These are phyloP conservation scores for Phytophthora niederhauseri DNA, from an alignment of 352 stramenopile genomes.

Conservation along the genomic window DNA sequence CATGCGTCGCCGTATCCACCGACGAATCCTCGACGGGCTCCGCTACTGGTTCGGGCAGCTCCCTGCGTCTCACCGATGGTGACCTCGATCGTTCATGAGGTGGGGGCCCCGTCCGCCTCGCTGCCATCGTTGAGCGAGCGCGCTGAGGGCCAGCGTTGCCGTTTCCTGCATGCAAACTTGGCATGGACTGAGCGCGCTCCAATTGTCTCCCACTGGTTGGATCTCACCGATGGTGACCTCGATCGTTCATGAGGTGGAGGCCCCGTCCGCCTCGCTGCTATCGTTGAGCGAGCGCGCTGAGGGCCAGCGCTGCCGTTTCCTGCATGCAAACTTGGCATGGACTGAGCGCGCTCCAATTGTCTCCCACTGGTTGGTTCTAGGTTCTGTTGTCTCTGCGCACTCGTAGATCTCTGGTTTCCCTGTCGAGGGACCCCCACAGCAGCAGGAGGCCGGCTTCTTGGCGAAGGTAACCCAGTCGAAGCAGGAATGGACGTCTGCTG, in stretches of 20 bases:
- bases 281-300: constrained; percentile 1
- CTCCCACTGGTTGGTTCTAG: constrained; percentile 1
- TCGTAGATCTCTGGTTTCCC: neutral
- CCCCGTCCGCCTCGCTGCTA: constrained; percentile 6
- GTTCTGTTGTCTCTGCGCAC: constrained; percentile 6
- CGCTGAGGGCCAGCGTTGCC: neutral
- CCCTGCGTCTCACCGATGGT: neutral
- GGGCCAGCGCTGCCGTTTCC: neutral
- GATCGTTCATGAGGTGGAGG: constrained; percentile 2
- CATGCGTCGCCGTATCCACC: neutral
- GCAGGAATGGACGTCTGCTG: neutral
- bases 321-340: constrained; percentile 6
- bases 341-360: constrained; percentile 4
- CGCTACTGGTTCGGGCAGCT: neutral
- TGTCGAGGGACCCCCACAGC: neutral
- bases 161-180: neutral
- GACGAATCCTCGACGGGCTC: neutral
- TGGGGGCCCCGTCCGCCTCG: neutral
- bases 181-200: constrained; percentile 7
- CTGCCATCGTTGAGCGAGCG: constrained; percentile 8
- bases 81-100: constrained; percentile 8
- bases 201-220: no score
- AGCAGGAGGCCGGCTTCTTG: constrained; percentile 2
- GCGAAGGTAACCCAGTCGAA: constrained; percentile 1
- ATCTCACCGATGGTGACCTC: constrained; percentile 1